phyloP scores from a whole-genome alignment of 495 filamentous ascomycete species.

The Xylaria sp. region DNA sequence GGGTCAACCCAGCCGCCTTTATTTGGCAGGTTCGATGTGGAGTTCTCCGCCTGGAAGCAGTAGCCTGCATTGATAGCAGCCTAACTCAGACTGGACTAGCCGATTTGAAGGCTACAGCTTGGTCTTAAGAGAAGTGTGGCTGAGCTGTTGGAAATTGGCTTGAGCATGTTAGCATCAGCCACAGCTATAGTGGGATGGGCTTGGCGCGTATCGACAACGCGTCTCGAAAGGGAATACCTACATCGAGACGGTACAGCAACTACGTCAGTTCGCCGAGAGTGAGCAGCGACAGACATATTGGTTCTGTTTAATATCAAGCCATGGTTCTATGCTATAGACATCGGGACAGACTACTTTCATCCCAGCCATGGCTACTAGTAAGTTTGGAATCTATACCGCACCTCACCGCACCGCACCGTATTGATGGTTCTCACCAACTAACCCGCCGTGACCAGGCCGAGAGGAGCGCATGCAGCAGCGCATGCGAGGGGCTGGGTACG shows the following conservation, averaged over 20 bases:
- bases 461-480: constrained; percentile 59
- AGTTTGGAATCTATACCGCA: constrained; percentile 15
- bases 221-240: neutral
- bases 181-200: constrained; percentile 16
- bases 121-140: neutral
- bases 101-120: neutral
- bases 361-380: constrained; percentile 39
- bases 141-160: too few species aligned
- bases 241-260: neutral
- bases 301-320: neutral
- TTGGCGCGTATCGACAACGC: constrained; percentile 24
- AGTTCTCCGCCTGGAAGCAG: neutral
- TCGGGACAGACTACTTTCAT: neutral
- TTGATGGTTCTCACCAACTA: constrained; percentile 28
- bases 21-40: neutral
- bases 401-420: too few species aligned
- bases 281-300: neutral
- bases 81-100: neutral
- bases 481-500: constrained; percentile 58
- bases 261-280: constrained; percentile 3
- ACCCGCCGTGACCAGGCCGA: constrained; percentile 42
- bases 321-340: constrained; percentile 7
- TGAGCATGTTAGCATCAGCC: constrained; percentile 3
- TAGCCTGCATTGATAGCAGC: too few species aligned
- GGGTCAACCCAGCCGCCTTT: neutral